phyloP scores from a whole-genome alignment of 192 early-diverging fungal species.

The Podochytrium sp. region DNA sequence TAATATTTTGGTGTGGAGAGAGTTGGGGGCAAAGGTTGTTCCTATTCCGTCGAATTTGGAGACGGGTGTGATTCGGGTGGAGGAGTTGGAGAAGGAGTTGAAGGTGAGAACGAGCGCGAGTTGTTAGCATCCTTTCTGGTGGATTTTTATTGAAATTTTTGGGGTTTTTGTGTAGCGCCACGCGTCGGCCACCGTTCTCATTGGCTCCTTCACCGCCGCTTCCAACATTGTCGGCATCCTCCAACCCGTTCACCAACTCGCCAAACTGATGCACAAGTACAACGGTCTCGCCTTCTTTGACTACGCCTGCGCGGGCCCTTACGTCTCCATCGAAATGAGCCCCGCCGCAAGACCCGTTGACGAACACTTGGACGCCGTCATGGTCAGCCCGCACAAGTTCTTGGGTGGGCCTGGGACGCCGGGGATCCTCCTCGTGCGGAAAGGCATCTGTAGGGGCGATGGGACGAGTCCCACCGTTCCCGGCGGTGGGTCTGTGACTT shows the following conservation, averaged over 20 bases:
- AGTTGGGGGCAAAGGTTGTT: conserved; percentile 43
- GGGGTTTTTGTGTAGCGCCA: no score
- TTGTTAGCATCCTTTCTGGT: neutral
- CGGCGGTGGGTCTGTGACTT: conserved; percentile 49
- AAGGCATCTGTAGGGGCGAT: conserved; percentile 24
- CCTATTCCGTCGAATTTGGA: conserved; percentile 19
- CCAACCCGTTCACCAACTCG: conserved; percentile 29
- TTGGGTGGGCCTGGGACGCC: conserved; percentile 49
- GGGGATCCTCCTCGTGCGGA: conserved; percentile 44
- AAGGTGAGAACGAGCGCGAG: neutral
- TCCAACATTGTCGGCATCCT: conserved; percentile 50
- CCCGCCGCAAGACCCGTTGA: neutral
- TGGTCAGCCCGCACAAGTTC: conserved; percentile 52
- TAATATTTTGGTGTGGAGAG: conserved; percentile 50
- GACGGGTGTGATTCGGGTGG: conserved; percentile 28
- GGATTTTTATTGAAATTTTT: neutral
- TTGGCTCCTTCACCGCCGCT: conserved; percentile 48
- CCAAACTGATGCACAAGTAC: conserved; percentile 43
- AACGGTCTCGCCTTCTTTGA: conserved; percentile 45
- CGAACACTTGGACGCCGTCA: conserved; percentile 38
- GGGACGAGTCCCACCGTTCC: conserved; percentile 34
- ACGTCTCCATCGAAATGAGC: conserved; percentile 12
- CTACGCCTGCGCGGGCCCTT: conserved; percentile 46
- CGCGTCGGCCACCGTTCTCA: conserved; percentile 14
- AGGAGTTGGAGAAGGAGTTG: conserved; percentile 15